phyloP scores from a whole-genome alignment of 73 alveolate species.

The Effrenium voratum region DNA sequence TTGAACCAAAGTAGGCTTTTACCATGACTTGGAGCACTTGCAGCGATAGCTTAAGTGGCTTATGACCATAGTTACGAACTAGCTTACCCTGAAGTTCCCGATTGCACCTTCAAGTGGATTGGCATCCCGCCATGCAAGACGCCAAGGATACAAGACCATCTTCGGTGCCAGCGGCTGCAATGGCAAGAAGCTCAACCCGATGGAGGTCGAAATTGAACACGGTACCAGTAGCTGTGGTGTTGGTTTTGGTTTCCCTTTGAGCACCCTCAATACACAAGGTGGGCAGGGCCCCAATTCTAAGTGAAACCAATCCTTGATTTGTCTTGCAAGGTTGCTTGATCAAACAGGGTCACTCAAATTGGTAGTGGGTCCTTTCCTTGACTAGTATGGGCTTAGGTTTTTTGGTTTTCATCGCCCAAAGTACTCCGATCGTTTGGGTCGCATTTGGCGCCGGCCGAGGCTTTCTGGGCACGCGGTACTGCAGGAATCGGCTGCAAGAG shows the following conservation, averaged over 20 bases:
- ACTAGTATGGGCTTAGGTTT: neutral
- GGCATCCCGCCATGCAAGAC: neutral
- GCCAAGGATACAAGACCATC: slow-evolving; percentile 42
- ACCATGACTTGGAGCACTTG: neutral
- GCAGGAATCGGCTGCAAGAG: slow-evolving; percentile 23
- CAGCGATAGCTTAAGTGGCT: neutral
- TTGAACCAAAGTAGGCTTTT: neutral
- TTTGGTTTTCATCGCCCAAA: no score
- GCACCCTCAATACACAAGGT: neutral
- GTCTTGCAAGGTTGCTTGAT: neutral
- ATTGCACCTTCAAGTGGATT: neutral
- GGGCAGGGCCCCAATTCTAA: neutral
- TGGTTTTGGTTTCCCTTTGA: neutral
- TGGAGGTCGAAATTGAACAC: neutral
- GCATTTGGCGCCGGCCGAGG: neutral
- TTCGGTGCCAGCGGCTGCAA: slow-evolving; percentile 83
- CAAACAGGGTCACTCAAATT: neutral
- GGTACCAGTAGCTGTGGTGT: neutral
- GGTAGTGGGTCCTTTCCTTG: neutral
- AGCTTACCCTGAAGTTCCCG: neutral
- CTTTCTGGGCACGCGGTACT: slow-evolving; percentile 57
- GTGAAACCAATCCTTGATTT: neutral
- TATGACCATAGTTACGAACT: no score
- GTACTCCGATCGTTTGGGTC: neutral
- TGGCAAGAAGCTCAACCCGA: neutral